Evolutionary conservation across 75 land plant species (phyloP), one percentile per base, ranked within the genome.

Genomic region (Adiantum capillusveneris): DNA sequence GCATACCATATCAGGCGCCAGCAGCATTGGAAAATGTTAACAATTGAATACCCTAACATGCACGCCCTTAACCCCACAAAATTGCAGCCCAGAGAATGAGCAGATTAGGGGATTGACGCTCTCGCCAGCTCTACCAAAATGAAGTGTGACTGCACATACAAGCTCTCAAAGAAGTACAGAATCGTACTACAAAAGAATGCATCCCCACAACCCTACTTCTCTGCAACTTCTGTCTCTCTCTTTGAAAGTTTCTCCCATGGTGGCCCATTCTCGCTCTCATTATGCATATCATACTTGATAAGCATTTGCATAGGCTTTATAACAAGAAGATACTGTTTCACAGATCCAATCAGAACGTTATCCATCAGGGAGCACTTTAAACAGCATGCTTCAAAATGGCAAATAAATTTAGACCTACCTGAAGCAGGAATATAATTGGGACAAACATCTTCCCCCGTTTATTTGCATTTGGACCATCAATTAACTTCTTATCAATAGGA

Each of bases 401-500:
- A 50, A 50, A 34, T 21, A 2, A 5, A 14, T 53, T 50, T 28
- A n/a, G 7, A 64, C 28, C 64, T 76, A 89, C 95, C 75, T 89
- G 87, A 25, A 78, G 58, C 11, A 77, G 61, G 1, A 86, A 28
- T 31, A 83, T 62, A 26, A 76, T 37, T 37, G 95, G 95, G 20
- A 89, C 77, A 54, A 67, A 83, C 44, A 71, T 36, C 65, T 86
- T 89, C 44, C 87, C 81, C 57, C 77, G 72, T 18, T 80, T 66
- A 58, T 89, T 86, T 16, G 86, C 79, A 65, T 89, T 87, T 13
- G 87, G 84, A 24, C 95, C 95, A 29, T 89, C 87, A 44, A 89
- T 78, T 60, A 89, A 51, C 64, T 86, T 86, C 63, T 86, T 74
- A 66, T 92, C 94, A 50, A 92, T 80, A 28, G 75, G 2, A 55